Conservation (phyloP, 2,329 filamentous ascomycete species). For the Arthroderma sp. region DNA sequence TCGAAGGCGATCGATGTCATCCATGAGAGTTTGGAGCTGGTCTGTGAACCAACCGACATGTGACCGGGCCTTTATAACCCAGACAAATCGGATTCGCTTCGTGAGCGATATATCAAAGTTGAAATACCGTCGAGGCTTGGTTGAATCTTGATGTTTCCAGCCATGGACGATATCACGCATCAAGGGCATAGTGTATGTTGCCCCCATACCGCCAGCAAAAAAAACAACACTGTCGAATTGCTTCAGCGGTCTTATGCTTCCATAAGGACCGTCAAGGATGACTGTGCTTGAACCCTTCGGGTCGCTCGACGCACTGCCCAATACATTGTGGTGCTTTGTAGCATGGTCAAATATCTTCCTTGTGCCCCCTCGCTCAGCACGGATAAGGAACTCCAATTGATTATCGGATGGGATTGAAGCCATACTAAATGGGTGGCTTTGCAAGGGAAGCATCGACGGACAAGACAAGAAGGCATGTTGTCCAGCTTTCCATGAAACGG, state of each 20-base stretch:
- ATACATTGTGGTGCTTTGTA: constrained; percentile 23
- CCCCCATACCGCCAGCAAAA: constrained; percentile 47
- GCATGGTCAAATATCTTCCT: constrained; percentile 39
- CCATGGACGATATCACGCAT: constrained; percentile 42
- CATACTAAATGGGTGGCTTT: constrained; percentile 54
- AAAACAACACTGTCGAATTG: constrained; percentile 51
- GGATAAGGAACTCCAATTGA: constrained; percentile 44
- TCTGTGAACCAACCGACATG: constrained; percentile 41
- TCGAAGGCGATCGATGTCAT: constrained; percentile 29
- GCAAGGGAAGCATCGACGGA: constrained; percentile 43
- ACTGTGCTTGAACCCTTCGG: constrained; percentile 17
- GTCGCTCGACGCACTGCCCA: constrained; percentile 13
- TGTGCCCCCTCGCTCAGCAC: constrained; percentile 42
- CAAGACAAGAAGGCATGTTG: constrained; percentile 51
- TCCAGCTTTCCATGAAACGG: constrained; percentile 46
- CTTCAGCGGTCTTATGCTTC: constrained; percentile 36
- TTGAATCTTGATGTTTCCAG: constrained; percentile 24
- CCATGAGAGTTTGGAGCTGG: constrained; percentile 35
- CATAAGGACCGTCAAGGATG: constrained; percentile 44
- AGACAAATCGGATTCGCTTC: constrained; percentile 41
- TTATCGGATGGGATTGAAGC: constrained; percentile 42
- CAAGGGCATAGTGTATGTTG: constrained; percentile 44
- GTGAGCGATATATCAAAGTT: constrained; percentile 17
- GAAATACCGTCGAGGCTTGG: constrained; percentile 6
- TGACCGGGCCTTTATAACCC: constrained; percentile 44